Base-by-base conservation (phyloP, 202 grass and related monocot genomes). In the Zoysia matrella region DNA sequence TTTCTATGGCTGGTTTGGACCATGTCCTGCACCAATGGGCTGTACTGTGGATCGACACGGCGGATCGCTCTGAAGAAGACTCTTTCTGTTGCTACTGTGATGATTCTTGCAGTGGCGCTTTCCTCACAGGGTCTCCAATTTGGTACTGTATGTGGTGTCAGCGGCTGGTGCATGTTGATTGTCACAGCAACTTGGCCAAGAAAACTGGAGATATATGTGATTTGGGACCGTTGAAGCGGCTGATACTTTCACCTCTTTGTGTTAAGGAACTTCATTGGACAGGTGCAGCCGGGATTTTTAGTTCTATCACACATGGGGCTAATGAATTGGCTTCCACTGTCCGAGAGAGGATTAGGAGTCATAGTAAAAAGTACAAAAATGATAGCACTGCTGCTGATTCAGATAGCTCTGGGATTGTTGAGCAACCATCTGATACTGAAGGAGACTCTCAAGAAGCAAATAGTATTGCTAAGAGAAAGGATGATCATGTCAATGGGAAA, bases 101-200 rank as follows among this genome's bases (percentile, higher is more conserved):
- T 60, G 95, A 93, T 46, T 91, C 95, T 73, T 97, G 92, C 83
- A 89, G 83, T 52, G 95, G 95, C 65, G 90, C 89, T 74, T 86
- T 94, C 61, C 90, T 97, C 0, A 88, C 88, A 3, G 92, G 91
- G 14, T 85, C 90, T 61, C 95, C 95, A 16, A 83, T 97, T 84
- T 97, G 95, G 95, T 93, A 86, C 69, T 97, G 95, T 52, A 89
- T 97, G 95, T 97, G 95, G 95, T 97, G 92, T 76, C 95, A 97
- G 69, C 60, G 90, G 43, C 60, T 91, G 11, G 92, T 97, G 52
- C 95, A 97, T 84, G 92, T 97, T 67, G 92, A 94, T 86, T 97
- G 92, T 78, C 95, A 97, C 79, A 83, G 65, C 65, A 91, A 75
- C 68, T 71, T 94, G 57, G 90, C 92, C 16, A 89, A 86, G 72